phyloP scores from a whole-genome alignment of 371 early-diverging fungal species.

The Zopfochytrium polystomum region DNA sequence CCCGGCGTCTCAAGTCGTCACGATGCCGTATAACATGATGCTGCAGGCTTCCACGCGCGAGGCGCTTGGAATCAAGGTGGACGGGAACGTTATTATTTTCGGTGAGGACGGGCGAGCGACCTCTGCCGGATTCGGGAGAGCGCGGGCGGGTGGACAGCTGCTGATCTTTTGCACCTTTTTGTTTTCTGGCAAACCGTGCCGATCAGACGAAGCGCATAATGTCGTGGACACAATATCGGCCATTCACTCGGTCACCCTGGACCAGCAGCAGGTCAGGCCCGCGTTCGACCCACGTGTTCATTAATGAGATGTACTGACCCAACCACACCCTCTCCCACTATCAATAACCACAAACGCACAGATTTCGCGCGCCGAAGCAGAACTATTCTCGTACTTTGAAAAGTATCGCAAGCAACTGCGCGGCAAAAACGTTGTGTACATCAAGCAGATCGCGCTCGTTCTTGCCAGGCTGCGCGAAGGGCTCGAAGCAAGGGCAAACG shows the following conservation, averaged over 20 bases:
- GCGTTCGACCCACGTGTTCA: constrained; percentile 16
- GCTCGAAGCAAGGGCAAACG: constrained; percentile 15
- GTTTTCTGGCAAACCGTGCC: background rate
- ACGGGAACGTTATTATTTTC: constrained; percentile 73
- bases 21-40: constrained; percentile 83
- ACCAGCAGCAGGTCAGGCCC: constrained; percentile 19
- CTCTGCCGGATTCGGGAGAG: background rate
- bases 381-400: constrained; percentile 63
- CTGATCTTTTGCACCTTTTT: no score
- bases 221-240: constrained; percentile 42
- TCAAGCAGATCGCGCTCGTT: constrained; percentile 61
- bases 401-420: constrained; percentile 67
- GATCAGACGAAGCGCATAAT: constrained; percentile 86
- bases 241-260: constrained; percentile 33
- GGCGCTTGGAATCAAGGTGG: constrained; percentile 69
- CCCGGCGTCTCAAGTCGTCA: constrained; percentile 54
- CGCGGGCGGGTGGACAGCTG: background rate
- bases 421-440: constrained; percentile 72
- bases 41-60: constrained; percentile 72
- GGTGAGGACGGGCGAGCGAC: constrained; percentile 24
- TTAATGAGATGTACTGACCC: background rate
- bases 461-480: constrained; percentile 39
- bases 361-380: constrained; percentile 48
- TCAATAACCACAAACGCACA: constrained; percentile 23
- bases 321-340: background rate